phyloP scores from a whole-genome alignment of 2,329 filamentous ascomycete species.

The Monilinia vaccinii-corymbosi region DNA sequence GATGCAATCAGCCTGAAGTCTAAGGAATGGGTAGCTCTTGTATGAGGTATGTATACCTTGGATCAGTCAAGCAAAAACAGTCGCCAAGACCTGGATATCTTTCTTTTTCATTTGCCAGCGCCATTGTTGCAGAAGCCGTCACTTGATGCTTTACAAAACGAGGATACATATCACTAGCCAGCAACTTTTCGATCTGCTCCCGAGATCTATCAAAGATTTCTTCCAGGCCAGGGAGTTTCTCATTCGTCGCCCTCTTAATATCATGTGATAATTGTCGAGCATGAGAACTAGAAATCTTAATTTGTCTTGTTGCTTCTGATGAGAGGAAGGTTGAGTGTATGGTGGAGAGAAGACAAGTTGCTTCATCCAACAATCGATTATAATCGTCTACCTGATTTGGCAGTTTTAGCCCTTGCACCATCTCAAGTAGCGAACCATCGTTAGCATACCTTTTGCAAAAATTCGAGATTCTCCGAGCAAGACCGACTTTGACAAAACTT shows the following conservation, averaged over 20 bases:
- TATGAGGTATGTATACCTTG: slow-evolving; percentile 24
- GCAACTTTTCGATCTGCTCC: slow-evolving; percentile 36
- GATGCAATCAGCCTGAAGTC: background rate
- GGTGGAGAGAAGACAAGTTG: slow-evolving; percentile 37
- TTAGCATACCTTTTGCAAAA: slow-evolving; percentile 38
- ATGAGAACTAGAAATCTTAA: slow-evolving; percentile 20
- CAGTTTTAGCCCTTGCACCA: background rate
- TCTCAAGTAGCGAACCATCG: background rate
- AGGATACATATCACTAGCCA: slow-evolving; percentile 40
- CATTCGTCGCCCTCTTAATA: slow-evolving; percentile 17
- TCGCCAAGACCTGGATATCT: slow-evolving; percentile 47
- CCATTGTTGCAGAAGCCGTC: slow-evolving; percentile 36
- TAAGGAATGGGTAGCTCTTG: background rate
- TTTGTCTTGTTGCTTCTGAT: slow-evolving; percentile 25
- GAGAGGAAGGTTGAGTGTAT: slow-evolving; percentile 37
- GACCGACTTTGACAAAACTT: slow-evolving; percentile 40
- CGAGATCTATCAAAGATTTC: slow-evolving; percentile 33
- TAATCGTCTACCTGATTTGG: slow-evolving; percentile 36
- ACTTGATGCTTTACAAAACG: slow-evolving; percentile 45
- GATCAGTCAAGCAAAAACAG: slow-evolving; percentile 50
- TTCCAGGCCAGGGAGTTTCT: slow-evolving; percentile 26
- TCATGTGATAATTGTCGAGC: slow-evolving; percentile 16
- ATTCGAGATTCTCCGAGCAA: slow-evolving; percentile 42
- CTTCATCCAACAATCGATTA: slow-evolving; percentile 35
- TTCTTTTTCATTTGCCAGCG: slow-evolving; percentile 34